Base-by-base conservation (phyloP, 2,329 filamentous ascomycete genomes). In the Lanzia echinophila region DNA sequence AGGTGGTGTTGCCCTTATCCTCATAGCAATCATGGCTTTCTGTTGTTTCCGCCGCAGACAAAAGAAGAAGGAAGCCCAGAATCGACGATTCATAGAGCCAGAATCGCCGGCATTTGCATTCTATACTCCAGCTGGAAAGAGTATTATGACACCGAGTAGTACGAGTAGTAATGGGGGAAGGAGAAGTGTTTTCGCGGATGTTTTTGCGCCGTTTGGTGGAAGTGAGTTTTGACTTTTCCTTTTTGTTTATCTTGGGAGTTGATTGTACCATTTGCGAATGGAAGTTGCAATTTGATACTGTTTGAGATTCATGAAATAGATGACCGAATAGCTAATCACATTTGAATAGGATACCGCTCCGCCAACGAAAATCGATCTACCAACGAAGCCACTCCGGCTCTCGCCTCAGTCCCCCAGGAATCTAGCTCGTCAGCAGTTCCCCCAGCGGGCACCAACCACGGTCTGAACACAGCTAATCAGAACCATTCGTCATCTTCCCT, bases 1-100 rank as follows among this genome's bases (percentile, higher is more conserved):
- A 1, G 50, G 50, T 0, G n/a, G 34, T 33, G 19, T 53, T 6
- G 36, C 17, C 10, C 6, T 53, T 6, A 48, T 53, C 13, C 48
- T 38, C 32, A 20, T 53, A 19, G 44, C 36, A 12, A 42, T 53
- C 19, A 32, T 46, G 4, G 43, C 19, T 48, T 53, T 53, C 6
- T 53, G 44, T 8, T 48, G 44, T 36, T 42, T 53, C 28, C 24
- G 44, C 3, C 38, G 47, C 8, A 32, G 44, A 15, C 50, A 53
- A 20, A 53, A 48, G 50, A 53, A 47, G 13, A 53, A 39, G 34
- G 38, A 51, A 11, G 39, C 33, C 10, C 46, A 36, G 38, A 32
- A 53, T 8, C 47, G 28, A n/a, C 32, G 32, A 32, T 48, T 53
- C 24, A 41, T 17, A 3, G 44, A 48, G 2, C 20, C 36, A 11